Evolutionary conservation across 2,329 filamentous ascomycete species (phyloP), one percentile per base, ranked within the genome.

Genomic region (Davidsoniella virescens): DNA sequence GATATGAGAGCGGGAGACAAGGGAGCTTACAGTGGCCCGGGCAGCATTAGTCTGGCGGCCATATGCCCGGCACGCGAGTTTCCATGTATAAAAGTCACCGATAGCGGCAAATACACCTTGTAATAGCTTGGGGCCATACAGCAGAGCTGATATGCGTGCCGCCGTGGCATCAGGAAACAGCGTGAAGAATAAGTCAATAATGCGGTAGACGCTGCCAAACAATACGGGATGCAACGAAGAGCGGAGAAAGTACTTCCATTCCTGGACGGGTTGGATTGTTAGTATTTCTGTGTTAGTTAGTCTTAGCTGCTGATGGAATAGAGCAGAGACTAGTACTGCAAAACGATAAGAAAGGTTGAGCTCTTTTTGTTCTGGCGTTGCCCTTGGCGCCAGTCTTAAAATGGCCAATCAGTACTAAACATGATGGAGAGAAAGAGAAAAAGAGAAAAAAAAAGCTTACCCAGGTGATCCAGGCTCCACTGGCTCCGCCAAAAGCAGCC

Each of bases 381-480:
- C 29, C 10, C 29, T 9, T 33, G 29, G 9, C 9, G 12, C 4
- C 12, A 12, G 29, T 12, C 29, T 33, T 33, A 12, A 12, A 8
- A 33, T 9, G 12, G 26, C 26, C 7, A 33, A 33, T 33, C 26
- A 33, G 26, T 7, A 33, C 29, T 33, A 33, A 33, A 12, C 29
- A 12, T 33, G 29, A 9, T 33, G 29, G 29, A 33, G 29, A 33
- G 12, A 20, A 29, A 49, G 44, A 36, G 37, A 20, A 2, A n/a
- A 41, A 37, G 20, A 25, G 18, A 36, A 12, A 16, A 23, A 16
- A 23, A 36, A 50, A 47, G 49, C 5, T 60, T 71, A 94, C 90
- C 92, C 92, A 98, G 55, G 92, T 98, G 59, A 95, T 73, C 86
- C 90, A 98, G 25, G 90, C 86, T 55, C 84, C 84, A 63, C 81